A percentile compares a stretch with the other conserved stretches of the same genome.
Conservation (phyloP, 1,284 basidiomycete species). For the Tausonia pullulans region DNA sequence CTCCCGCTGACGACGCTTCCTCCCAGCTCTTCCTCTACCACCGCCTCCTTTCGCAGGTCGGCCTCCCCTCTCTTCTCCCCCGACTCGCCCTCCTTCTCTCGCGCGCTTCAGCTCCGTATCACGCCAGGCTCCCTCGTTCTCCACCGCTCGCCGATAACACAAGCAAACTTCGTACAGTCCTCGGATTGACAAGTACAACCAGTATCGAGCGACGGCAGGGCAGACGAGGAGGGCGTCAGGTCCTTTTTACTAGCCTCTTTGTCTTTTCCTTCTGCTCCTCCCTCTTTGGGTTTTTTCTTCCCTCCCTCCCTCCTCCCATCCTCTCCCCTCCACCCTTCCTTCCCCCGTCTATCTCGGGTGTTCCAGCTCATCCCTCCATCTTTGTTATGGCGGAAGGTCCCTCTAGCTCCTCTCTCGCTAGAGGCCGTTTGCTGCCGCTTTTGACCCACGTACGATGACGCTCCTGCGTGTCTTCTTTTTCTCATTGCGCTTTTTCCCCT, state of each 20-base stretch:
- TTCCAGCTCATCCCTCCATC: too few species aligned
- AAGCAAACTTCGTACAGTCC: too few species aligned
- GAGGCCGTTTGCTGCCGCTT: too few species aligned
- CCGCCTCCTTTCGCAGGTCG: not conserved
- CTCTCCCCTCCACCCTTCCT: not conserved
- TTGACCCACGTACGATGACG: too few species aligned
- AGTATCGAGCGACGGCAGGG: conserved; percentile 3
- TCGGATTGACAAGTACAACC: too few species aligned
- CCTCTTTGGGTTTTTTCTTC: not conserved
- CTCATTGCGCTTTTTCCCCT: too few species aligned
- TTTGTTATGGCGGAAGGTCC: too few species aligned
- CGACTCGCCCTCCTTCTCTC: not conserved
- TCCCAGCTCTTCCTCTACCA: not conserved
- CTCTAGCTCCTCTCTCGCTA: too few species aligned
- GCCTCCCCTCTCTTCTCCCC: not conserved
- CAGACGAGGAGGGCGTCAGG: conserved; percentile 6
- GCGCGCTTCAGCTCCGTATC: conserved; percentile 1
- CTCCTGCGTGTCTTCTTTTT: too few species aligned
- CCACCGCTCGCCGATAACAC: conserved; percentile 7
- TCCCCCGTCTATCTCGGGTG: not conserved
- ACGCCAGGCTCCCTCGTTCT: conserved; percentile 10
- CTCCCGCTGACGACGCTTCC: too few species aligned
- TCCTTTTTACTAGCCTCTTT: not conserved
- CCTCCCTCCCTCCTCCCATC: not conserved
- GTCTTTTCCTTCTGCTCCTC: not conserved